Evolutionary conservation across 108 stramenopile genomes (phyloP).

Genomic region (Tribonema minus): DNA sequence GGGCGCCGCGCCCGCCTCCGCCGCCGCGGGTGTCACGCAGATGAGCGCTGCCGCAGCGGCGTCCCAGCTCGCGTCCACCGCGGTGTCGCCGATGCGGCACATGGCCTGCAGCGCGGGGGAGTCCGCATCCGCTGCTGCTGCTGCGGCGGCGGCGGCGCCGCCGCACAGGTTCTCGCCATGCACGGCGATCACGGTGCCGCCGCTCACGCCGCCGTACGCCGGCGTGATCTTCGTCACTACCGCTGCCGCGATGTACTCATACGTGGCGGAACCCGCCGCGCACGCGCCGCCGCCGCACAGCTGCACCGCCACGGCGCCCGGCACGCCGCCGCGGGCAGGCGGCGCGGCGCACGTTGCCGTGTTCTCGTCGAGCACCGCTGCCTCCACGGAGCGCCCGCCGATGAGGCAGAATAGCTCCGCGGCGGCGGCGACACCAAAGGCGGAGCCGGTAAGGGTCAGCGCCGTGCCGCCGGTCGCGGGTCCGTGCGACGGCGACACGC

Average conservation of each 20-base stretch:
- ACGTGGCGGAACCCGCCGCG: no score
- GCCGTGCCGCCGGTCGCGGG: slow-evolving; percentile 9
- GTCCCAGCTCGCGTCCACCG: background rate
- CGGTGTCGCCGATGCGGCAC: no score
- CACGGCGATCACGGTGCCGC: slow-evolving; percentile 38
- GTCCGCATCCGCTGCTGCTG: no score
- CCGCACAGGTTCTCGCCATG: slow-evolving; percentile 25
- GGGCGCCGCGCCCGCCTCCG: background rate
- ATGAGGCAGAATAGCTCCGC: background rate
- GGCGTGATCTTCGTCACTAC: slow-evolving; percentile 5
- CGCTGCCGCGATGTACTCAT: background rate
- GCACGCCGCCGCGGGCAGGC: no score
- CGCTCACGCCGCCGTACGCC: slow-evolving; percentile 8
- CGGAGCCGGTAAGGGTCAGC: slow-evolving; percentile 13
- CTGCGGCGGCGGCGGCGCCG: no score
- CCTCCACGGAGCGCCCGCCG: no score
- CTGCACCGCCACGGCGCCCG: no score
- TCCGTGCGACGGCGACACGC: background rate
- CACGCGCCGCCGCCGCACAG: no score
- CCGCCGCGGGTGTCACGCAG: background rate
- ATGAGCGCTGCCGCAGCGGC: background rate
- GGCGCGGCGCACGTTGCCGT: no score
- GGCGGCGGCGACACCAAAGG: background rate
- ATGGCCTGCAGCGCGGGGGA: no score
- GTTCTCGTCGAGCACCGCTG: no score